A percentile compares a stretch with the other conserved stretches of the same genome.
These are phyloP conservation scores for Chlamydomonas asymmetrica DNA, from an alignment of 139 green algal genomes.

Conservation along the genomic window DNA sequence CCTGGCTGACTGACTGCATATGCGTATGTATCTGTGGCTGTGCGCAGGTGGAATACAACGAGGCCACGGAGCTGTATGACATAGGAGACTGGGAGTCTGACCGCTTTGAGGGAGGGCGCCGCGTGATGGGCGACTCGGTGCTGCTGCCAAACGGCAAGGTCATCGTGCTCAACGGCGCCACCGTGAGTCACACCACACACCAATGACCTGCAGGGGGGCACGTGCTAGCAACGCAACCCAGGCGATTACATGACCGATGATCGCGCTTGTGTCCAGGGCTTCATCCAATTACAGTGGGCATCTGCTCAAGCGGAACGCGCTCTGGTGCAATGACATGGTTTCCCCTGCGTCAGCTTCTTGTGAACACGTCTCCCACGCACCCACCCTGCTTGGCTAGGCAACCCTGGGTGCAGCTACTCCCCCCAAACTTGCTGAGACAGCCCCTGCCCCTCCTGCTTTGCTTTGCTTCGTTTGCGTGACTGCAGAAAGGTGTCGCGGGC, in stretches of 20 bases:
- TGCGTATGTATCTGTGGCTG: neutral
- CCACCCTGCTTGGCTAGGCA: neutral
- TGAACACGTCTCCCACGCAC: neutral
- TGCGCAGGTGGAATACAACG: too few species aligned
- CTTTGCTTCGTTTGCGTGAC: too few species aligned
- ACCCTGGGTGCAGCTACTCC: neutral
- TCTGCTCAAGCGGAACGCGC: too few species aligned
- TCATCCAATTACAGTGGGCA: too few species aligned
- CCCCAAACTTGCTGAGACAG: neutral
- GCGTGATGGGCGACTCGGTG: constrained; percentile 37
- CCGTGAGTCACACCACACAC: constrained; percentile 1
- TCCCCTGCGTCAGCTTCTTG: neutral
- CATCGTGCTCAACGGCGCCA: constrained; percentile 25
- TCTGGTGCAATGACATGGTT: neutral
- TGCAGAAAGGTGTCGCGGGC: constrained; percentile 32
- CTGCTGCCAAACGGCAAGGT: constrained; percentile 38
- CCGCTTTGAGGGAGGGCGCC: too few species aligned
- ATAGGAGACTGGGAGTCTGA: too few species aligned
- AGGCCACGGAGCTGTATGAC: too few species aligned
- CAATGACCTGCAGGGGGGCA: too few species aligned
- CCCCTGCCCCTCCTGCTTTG: too few species aligned
- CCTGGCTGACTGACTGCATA: constrained; percentile 10
- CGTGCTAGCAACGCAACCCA: too few species aligned
- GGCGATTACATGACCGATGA: too few species aligned
- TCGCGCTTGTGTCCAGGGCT: too few species aligned